These are phyloP conservation scores for Lactifluus echinatus DNA, from an alignment of 768 basidiomycete genomes.

Conservation along the genomic window DNA sequence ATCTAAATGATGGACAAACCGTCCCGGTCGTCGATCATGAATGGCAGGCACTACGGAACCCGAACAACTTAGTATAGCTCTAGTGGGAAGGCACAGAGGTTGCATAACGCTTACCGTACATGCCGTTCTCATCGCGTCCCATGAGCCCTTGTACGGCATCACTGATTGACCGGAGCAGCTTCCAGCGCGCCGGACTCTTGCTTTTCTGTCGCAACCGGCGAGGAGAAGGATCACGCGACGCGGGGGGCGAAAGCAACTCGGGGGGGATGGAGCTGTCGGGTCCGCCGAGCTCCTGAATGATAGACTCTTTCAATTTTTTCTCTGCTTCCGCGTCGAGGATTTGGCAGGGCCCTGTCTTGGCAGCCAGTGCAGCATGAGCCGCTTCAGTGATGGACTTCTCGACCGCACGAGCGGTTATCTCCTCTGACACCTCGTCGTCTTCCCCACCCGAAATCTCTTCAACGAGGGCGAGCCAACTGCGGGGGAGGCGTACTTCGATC, in stretches of 20 bases:
- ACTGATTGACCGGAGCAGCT: conserved; percentile 68
- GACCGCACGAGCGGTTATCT: conserved; percentile 56
- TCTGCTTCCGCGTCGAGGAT: conserved; percentile 16
- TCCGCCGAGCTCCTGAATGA: conserved; percentile 38
- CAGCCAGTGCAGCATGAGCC: conserved; percentile 50
- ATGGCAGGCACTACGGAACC: conserved; percentile 49
- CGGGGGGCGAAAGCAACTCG: conserved; percentile 69
- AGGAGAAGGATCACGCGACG: conserved; percentile 79
- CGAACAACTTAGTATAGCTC: neutral
- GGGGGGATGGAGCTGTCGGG: conserved; percentile 66
- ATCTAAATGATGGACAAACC: conserved; percentile 79
- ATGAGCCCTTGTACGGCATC: conserved; percentile 69
- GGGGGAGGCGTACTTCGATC: conserved; percentile 74
- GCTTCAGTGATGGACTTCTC: conserved; percentile 60
- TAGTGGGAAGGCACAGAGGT: conserved; percentile 13
- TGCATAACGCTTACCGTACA: conserved; percentile 51
- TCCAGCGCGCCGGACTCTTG: conserved; percentile 78
- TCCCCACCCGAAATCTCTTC: conserved; percentile 73
- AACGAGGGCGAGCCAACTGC: conserved; percentile 76
- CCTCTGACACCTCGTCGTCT: conserved; percentile 38
- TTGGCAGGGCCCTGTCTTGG: conserved; percentile 19
- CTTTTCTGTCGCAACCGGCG: conserved; percentile 67
- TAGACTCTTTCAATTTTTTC: conserved; percentile 38
- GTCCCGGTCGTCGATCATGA: conserved; percentile 63
- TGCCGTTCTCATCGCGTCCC: conserved; percentile 51